Conservation (phyloP, 495 filamentous ascomycete genomes). For the Amphirosellinia nigrospora region DNA sequence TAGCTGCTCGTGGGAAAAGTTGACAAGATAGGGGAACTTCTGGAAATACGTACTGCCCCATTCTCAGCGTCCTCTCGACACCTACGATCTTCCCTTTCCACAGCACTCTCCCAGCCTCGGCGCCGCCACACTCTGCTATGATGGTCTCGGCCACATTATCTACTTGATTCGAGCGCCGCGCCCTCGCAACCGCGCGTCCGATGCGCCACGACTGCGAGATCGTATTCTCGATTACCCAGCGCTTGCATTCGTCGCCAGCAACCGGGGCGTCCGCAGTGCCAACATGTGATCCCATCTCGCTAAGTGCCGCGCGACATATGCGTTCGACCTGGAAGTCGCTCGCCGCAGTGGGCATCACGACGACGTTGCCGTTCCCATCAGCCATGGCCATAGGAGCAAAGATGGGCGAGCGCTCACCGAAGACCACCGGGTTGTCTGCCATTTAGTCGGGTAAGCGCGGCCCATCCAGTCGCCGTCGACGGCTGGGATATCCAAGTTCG, state of each 20-base stretch:
- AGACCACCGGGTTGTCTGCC: conserved; percentile 63
- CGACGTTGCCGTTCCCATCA: conserved; percentile 57
- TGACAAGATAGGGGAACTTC: not conserved
- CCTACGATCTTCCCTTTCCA: conserved; percentile 67
- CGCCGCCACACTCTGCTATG: conserved; percentile 61
- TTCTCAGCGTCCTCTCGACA: conserved; percentile 60
- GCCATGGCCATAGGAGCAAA: conserved; percentile 54
- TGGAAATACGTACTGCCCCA: conserved; percentile 49
- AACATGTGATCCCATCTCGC: conserved; percentile 53
- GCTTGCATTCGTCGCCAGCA: conserved; percentile 50
- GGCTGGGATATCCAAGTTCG: conserved; percentile 55
- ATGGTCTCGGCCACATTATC: conserved; percentile 61
- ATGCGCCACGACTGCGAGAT: conserved; percentile 61
- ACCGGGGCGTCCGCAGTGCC: conserved; percentile 49
- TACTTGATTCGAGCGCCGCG: conserved; percentile 53
- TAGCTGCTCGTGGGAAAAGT: not conserved
- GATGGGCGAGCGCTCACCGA: conserved; percentile 53
- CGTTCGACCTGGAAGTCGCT: conserved; percentile 49
- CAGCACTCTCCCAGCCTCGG: conserved; percentile 57
- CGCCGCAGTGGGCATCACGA: conserved; percentile 48
- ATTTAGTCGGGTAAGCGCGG: conserved; percentile 61
- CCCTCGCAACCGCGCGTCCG: conserved; percentile 58
- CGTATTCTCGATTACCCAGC: conserved; percentile 59
- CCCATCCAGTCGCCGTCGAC: conserved; percentile 66
- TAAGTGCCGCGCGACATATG: conserved; percentile 49